Evolutionary conservation across 108 stramenopile genomes (phyloP), one percentile per base, ranked within the genome.

Genomic region (Pseudonitzschia pungens): DNA sequence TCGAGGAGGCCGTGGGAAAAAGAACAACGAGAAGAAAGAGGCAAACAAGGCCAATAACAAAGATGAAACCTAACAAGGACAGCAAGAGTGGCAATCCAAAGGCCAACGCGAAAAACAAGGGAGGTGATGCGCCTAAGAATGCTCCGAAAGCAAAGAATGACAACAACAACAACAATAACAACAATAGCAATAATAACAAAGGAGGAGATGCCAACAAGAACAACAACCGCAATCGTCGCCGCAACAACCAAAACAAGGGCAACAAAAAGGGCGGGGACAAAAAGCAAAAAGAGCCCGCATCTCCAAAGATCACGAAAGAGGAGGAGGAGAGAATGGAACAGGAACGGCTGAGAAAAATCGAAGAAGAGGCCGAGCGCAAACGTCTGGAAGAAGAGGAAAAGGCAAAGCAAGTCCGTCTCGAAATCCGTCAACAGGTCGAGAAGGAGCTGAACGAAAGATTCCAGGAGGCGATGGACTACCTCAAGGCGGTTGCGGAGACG

Each of bases 281-380:
- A n/a, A 40, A 58, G 40, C 24, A 73, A 71, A 55, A 43, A 5
- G 26, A 70, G 9, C 62, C 63, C 26, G 50, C 54, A 21, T 1
- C 54, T 50, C 36, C 44, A 27, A 33, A 59, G 57, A 52, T 70
- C 18, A 63, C 70, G 20, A 40, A 77, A 54, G 73, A 80, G 31
- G 74, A 81, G 59, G 41, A 54, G n/a, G 62, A 68, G 40, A 26
- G 55, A 27, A 41, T 69, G 31, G 77, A 78, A 72, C 44, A 78
- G 36, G 75, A 81, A 64, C 50, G 54, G 44, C 28, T 69, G 56
- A 29, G 58, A 50, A 70, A 66, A 43, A 74, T 69, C 54, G 81
- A 48, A 42, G 78, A 64, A 53, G 81, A 73, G 21, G 76, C 63
- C 41, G 83, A 77, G 45, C 64, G 71, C 14, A 77, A 81, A 64